A percentile compares a stretch with the other conserved stretches of the same genome.
These are phyloP conservation scores for Podospora anserina DNA, from an alignment of 495 filamentous ascomycete species.

Conservation along the genomic window DNA sequence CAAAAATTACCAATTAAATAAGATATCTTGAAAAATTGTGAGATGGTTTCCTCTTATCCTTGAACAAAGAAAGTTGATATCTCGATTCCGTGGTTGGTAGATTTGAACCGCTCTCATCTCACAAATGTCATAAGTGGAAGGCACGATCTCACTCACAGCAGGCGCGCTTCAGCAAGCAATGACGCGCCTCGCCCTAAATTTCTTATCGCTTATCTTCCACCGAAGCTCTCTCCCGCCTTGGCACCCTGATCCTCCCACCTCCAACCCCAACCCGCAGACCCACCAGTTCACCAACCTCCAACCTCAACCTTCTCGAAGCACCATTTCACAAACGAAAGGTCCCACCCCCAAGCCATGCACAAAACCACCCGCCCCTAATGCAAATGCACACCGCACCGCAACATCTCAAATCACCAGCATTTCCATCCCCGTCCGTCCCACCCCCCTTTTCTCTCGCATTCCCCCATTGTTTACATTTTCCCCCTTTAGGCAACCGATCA, in stretches of 20 bases:
- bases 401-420: not conserved
- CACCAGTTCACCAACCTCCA: not conserved
- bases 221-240: not conserved
- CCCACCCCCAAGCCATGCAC: not conserved
- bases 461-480: not conserved
- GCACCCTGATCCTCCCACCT: not conserved
- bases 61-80: no score
- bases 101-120: not conserved
- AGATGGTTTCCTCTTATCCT: no score
- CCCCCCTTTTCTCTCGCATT: not conserved
- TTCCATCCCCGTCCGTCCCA: not conserved
- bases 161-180: not conserved
- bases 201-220: slow-evolving; percentile 14
- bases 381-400: not conserved
- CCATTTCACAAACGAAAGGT: not conserved
- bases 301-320: not conserved
- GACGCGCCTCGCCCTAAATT: slow-evolving; percentile 9
- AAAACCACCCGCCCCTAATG: not conserved
- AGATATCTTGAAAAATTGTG: no score
- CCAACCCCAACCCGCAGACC: not conserved
- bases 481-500: not conserved
- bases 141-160: not conserved
- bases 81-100: no score
- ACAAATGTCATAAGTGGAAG: not conserved
- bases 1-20: not conserved